These are phyloP conservation scores for Bathelium albidoporum DNA, from an alignment of 495 filamentous ascomycete genomes.

Conservation along the genomic window DNA sequence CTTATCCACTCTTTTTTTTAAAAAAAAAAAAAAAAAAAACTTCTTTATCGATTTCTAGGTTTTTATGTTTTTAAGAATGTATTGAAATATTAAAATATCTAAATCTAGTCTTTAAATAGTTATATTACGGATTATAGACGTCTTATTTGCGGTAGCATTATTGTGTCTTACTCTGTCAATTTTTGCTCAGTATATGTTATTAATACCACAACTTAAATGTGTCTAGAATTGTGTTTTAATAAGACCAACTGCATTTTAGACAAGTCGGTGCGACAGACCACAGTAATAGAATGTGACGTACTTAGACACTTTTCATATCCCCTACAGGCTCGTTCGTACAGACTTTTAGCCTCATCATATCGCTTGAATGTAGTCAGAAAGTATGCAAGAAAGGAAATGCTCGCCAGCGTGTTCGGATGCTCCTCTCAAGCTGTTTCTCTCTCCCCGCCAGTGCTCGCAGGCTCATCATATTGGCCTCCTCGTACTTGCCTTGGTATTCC, in stretches of 20 bases:
- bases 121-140: not conserved
- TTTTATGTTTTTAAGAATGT: not conserved
- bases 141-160: not conserved
- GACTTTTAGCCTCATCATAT: not conserved
- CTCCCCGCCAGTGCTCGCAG: constrained; percentile 8
- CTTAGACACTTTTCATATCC: not conserved
- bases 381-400: constrained; percentile 12
- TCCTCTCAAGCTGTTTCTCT: constrained; percentile 12
- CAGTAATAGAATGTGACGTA: not conserved
- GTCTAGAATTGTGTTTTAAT: not conserved
- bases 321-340: not conserved
- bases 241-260: not conserved
- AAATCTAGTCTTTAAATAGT: not conserved
- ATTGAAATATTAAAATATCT: not conserved
- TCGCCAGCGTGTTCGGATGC: not conserved
- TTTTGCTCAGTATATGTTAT: not conserved
- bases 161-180: not conserved
- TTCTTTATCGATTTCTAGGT: not conserved
- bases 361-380: not conserved
- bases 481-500: constrained; percentile 14
- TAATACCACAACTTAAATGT: not conserved
- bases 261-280: not conserved
- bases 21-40: not conserved
- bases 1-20: not conserved
- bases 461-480: constrained; percentile 17